Evolutionary conservation across 306 rosid genomes (phyloP).

Genomic region (Comarum palustre): DNA sequence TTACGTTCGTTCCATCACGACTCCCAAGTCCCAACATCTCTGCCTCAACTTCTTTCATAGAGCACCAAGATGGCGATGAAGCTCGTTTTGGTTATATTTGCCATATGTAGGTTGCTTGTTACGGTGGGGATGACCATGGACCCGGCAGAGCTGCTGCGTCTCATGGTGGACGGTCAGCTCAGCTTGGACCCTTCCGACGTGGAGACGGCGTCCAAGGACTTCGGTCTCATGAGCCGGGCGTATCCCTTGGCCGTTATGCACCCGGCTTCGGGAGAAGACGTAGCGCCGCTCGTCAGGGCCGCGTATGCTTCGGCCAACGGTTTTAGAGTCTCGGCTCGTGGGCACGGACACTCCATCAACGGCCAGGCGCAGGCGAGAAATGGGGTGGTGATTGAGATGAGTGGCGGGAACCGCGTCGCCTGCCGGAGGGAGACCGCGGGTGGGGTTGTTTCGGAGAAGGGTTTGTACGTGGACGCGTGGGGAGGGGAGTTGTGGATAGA

Average conservation of each 20-base stretch:
- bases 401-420: conserved; percentile 6
- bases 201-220: conserved; percentile 59
- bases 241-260: conserved; percentile 54
- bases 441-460: conserved; percentile 47
- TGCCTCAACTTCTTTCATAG: conserved; percentile 46
- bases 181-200: conserved; percentile 47
- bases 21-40: conserved; percentile 26
- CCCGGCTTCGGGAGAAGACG: conserved; percentile 61
- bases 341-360: conserved; percentile 95
- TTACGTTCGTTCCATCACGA: conserved; percentile 42
- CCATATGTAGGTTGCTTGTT: conserved; percentile 50
- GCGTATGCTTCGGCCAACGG: conserved; percentile 38
- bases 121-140: conserved; percentile 60
- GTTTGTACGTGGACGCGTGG: conserved; percentile 76
- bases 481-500: conserved; percentile 92
- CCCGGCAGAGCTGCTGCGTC: conserved; percentile 51
- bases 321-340: conserved; percentile 74
- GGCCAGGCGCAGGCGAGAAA: conserved; percentile 66
- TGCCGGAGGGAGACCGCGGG: background rate
- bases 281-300: conserved; percentile 39
- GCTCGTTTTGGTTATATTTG: conserved; percentile 49
- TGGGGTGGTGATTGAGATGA: conserved; percentile 81
- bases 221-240: conserved; percentile 50
- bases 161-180: conserved; percentile 56
- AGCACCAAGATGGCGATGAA: conserved; percentile 34